Evolutionary conservation across 2,329 filamentous ascomycete species (phyloP).

Genomic region (Fusarium torulosum): DNA sequence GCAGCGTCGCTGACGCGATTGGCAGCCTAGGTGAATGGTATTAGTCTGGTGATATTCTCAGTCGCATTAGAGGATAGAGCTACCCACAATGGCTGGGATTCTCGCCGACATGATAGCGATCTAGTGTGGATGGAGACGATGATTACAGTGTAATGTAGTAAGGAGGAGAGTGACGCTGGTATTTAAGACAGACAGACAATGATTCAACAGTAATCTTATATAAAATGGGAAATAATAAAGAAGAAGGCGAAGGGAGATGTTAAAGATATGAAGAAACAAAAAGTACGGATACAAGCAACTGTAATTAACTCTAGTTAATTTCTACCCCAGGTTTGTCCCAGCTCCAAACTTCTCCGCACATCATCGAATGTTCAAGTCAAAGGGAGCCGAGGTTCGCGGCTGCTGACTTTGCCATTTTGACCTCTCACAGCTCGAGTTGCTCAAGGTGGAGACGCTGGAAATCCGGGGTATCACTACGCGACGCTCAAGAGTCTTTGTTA

Average conservation of each 20-base stretch:
- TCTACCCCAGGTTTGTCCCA: slow-evolving; percentile 34
- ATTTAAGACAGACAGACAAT: neutral
- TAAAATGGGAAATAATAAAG: neutral
- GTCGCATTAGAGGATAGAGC: neutral
- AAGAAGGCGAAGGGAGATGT: neutral
- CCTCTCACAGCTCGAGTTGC: slow-evolving; percentile 29
- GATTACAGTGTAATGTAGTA: neutral
- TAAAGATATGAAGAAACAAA: slow-evolving; percentile 25
- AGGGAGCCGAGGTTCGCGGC: slow-evolving; percentile 45
- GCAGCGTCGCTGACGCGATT: slow-evolving; percentile 83
- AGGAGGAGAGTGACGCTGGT: slow-evolving; percentile 14
- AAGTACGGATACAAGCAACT: slow-evolving; percentile 2
- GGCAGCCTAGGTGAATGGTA: slow-evolving; percentile 53
- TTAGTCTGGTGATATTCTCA: slow-evolving; percentile 18
- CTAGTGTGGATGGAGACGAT: slow-evolving; percentile 10
- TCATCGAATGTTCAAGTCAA: slow-evolving; percentile 37
- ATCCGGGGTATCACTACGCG: slow-evolving; percentile 43
- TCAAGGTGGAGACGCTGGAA: slow-evolving; percentile 30
- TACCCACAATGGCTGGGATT: slow-evolving; percentile 53
- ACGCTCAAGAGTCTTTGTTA: neutral
- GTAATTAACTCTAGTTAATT: slow-evolving; percentile 11
- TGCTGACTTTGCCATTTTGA: slow-evolving; percentile 25
- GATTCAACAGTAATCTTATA: slow-evolving; percentile 3
- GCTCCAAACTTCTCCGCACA: slow-evolving; percentile 48
- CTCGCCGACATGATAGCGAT: slow-evolving; percentile 48